Evolutionary conservation across 2,329 filamentous ascomycete species (phyloP).

Genomic region (Truncatella angustata): DNA sequence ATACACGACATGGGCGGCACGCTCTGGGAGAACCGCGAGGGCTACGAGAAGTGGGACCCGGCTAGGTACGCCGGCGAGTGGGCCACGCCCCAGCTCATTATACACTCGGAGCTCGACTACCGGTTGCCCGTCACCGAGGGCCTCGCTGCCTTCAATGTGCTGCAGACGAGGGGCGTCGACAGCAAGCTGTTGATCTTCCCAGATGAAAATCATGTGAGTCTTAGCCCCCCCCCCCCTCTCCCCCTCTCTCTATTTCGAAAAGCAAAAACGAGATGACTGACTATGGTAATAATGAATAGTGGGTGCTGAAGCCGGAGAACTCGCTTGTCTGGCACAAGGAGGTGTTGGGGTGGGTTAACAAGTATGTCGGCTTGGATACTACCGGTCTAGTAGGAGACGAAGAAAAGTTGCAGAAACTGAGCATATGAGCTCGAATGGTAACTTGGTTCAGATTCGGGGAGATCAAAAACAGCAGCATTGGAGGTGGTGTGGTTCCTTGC

Average conservation of each 20-base stretch:
- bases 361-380: constrained; percentile 49
- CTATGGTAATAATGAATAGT: constrained; percentile 38
- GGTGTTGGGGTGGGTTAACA: constrained; percentile 76
- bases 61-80: constrained; percentile 65
- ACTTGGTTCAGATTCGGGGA: too few species aligned
- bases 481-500: too few species aligned
- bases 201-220: constrained; percentile 62
- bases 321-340: constrained; percentile 85
- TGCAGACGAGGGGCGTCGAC: constrained; percentile 72
- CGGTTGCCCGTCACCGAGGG: constrained; percentile 83
- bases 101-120: constrained; percentile 90
- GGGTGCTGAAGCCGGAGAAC: constrained; percentile 92
- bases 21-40: constrained; percentile 59
- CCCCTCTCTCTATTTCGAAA: constrained; percentile 36
- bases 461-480: too few species aligned
- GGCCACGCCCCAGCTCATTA: constrained; percentile 81
- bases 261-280: background rate
- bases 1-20: constrained; percentile 65
- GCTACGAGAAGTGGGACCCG: constrained; percentile 70
- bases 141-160: constrained; percentile 78
- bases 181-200: constrained; percentile 81
- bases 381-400: constrained; percentile 19
- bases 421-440: constrained; percentile 9
- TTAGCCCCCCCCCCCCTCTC: constrained; percentile 59
- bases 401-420: constrained; percentile 19